These are phyloP conservation scores for Crithidia mellificae DNA, from an alignment of 208 protist genomes.

Conservation along the genomic window DNA sequence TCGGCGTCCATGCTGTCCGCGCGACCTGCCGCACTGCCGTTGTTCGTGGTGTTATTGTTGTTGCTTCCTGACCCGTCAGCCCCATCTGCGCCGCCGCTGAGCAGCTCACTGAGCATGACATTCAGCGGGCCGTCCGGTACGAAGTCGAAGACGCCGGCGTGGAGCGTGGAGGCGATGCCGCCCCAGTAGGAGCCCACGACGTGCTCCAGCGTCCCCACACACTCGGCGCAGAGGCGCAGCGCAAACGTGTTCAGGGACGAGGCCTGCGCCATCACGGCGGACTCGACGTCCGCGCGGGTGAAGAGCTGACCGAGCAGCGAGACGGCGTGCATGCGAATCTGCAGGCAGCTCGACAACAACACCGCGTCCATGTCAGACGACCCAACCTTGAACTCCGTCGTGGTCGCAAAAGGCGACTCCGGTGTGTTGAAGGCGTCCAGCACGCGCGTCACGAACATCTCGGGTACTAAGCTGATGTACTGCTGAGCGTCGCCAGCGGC, in stretches of 20 bases:
- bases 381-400: conserved; percentile 64
- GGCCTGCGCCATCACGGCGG: conserved; percentile 49
- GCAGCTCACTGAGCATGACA: conserved; percentile 44
- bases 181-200: conserved; percentile 83
- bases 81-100: neutral
- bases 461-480: conserved; percentile 12
- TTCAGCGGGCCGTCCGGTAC: conserved; percentile 36
- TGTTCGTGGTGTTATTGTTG: neutral
- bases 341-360: conserved; percentile 68
- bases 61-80: neutral
- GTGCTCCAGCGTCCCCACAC: conserved; percentile 69
- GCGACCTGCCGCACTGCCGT: conserved; percentile 4
- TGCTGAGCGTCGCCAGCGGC: neutral
- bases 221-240: conserved; percentile 52
- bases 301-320: conserved; percentile 67
- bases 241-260: conserved; percentile 58
- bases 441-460: conserved; percentile 40
- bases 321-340: conserved; percentile 61
- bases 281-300: conserved; percentile 54
- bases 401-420: conserved; percentile 45
- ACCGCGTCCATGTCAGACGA: conserved; percentile 62
- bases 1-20: too few relatives aligned
- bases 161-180: conserved; percentile 71
- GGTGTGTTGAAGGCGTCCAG: conserved; percentile 71
- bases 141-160: conserved; percentile 75